Percentiles rank a stretch among this genome's conserved stretches.
These are phyloP conservation scores for Sanguinoderma infundibulare DNA, from an alignment of 1,284 basidiomycete species.

Conservation along the genomic window DNA sequence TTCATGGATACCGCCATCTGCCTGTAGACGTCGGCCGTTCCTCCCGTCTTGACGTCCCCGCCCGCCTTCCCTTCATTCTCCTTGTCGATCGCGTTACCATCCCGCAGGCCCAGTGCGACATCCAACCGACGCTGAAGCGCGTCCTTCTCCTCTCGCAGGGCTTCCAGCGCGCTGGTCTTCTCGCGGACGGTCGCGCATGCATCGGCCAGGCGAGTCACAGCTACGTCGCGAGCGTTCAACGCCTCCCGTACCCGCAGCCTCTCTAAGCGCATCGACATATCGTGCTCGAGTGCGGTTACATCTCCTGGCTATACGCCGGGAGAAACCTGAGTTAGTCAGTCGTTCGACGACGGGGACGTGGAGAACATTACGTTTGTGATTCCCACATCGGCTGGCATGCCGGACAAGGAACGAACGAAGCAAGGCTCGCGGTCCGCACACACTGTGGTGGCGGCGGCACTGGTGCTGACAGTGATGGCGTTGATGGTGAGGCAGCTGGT, in stretches of 20 bases:
- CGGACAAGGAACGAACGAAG: no score
- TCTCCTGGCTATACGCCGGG: not conserved
- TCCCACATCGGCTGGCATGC: no score
- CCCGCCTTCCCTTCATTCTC: not conserved
- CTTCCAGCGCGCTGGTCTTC: constrained; percentile 57
- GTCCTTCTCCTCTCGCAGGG: constrained; percentile 47
- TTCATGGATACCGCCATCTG: constrained; percentile 45
- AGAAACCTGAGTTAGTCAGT: no score
- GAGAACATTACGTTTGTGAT: no score
- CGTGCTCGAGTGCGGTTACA: constrained; percentile 8
- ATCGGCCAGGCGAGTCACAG: constrained; percentile 61
- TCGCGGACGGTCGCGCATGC: constrained; percentile 65
- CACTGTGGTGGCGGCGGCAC: no score
- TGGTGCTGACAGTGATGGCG: no score
- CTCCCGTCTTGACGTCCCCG: constrained; percentile 1
- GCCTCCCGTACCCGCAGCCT: constrained; percentile 60
- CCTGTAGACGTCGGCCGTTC: constrained; percentile 28
- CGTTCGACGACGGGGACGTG: no score
- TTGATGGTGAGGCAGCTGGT: no score
- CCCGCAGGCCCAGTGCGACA: not conserved
- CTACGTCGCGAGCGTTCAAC: constrained; percentile 64
- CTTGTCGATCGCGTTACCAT: not conserved
- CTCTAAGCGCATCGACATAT: constrained; percentile 50
- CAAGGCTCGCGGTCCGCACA: no score
- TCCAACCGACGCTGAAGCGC: constrained; percentile 33